These are phyloP conservation scores for Rhodotorula sp. DNA, from an alignment of 1,284 basidiomycete species.

Conservation along the genomic window DNA sequence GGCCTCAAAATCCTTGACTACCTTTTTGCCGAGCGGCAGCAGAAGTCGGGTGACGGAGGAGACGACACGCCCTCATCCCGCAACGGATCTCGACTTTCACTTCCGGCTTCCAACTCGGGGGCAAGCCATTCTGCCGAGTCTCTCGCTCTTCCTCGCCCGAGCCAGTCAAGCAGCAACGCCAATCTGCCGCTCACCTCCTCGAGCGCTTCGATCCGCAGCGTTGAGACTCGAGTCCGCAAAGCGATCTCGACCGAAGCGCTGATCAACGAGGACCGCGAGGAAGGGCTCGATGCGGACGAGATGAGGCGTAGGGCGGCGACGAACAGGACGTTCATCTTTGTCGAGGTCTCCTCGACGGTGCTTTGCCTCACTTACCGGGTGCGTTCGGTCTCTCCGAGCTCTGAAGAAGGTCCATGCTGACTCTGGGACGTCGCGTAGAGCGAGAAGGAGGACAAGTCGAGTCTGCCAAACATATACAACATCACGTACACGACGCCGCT, in stretches of 20 bases:
- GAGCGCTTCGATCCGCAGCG: conserved; percentile 21
- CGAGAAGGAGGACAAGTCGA: conserved; percentile 52
- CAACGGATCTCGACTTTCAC: background rate
- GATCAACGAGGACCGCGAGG: conserved; percentile 23
- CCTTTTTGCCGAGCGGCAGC: conserved; percentile 59
- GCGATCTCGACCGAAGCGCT: conserved; percentile 27
- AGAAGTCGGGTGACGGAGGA: conserved; percentile 53
- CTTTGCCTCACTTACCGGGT: conserved; percentile 53
- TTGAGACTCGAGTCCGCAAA: conserved; percentile 26
- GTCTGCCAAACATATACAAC: conserved; percentile 55
- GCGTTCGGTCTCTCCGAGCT: conserved; percentile 13
- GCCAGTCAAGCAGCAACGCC: conserved; percentile 7
- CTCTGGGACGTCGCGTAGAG: conserved; percentile 43
- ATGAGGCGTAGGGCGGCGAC: conserved; percentile 52
- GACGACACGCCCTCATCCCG: conserved; percentile 41
- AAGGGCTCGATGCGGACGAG: conserved; percentile 47
- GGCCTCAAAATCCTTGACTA: conserved; percentile 86
- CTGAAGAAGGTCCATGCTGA: background rate
- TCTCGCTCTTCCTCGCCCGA: conserved; percentile 9
- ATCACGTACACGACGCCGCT: conserved; percentile 55
- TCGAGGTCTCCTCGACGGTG: conserved; percentile 69
- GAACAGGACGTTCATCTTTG: conserved; percentile 70
- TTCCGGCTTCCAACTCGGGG: background rate
- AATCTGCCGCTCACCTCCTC: conserved; percentile 6
- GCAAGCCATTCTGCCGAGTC: conserved; percentile 32